A percentile compares a stretch with the other conserved stretches of the same genome.
phyloP scores from a whole-genome alignment of 2,329 filamentous ascomycete genomes.

The Colletotrichum theobromicola region DNA sequence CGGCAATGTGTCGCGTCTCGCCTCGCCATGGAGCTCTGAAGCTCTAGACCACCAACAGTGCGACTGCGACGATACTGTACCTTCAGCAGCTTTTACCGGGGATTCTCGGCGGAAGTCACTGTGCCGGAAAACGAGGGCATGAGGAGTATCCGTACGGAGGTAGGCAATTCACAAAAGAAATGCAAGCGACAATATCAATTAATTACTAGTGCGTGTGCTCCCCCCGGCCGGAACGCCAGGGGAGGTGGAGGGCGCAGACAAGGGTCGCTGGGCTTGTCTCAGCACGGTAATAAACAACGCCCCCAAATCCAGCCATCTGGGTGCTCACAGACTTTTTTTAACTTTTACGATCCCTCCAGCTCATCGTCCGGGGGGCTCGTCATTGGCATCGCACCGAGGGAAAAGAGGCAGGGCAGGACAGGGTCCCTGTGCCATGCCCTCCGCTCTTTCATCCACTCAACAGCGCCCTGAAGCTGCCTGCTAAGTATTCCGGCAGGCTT shows the following conservation, averaged over 20 bases:
- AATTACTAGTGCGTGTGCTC: not conserved
- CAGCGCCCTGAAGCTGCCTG: not conserved
- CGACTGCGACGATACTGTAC: not conserved
- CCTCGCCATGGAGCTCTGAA: conserved; percentile 2
- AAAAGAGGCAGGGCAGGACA: not conserved
- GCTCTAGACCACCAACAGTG: conserved; percentile 5
- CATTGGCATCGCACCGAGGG: conserved; percentile 3
- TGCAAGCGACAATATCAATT: conserved; percentile 3
- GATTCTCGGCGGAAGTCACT: not conserved
- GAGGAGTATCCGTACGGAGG: not conserved
- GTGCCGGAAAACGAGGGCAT: not conserved
- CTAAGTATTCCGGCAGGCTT: not conserved
- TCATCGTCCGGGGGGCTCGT: conserved; percentile 17
- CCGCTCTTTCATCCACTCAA: not conserved
- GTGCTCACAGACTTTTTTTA: conserved; percentile 21
- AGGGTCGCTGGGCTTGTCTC: conserved; percentile 15
- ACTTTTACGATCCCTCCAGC: conserved; percentile 22
- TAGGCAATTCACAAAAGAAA: conserved; percentile 3
- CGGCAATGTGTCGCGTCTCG: conserved; percentile 18
- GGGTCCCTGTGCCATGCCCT: not conserved
- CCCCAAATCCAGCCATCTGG: conserved; percentile 23
- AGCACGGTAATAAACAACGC: conserved; percentile 22
- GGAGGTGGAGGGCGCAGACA: conserved; percentile 3
- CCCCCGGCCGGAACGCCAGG: conserved; percentile 7
- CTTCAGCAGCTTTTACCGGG: not conserved